Evolutionary conservation across 768 basidiomycete species (phyloP).

Genomic region (Phylloporus arenicola): DNA sequence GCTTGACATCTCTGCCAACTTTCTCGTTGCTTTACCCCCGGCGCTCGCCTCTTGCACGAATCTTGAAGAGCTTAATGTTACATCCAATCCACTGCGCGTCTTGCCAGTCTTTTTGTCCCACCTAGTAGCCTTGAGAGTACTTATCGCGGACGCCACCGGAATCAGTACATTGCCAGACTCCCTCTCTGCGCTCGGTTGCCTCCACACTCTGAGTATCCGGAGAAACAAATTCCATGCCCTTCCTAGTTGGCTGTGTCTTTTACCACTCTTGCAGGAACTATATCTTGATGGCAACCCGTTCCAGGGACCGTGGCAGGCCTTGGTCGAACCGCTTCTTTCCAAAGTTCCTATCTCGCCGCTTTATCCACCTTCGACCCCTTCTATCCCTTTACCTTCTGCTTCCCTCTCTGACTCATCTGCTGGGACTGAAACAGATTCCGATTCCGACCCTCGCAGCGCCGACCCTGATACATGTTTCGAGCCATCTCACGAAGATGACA

Average conservation of each 20-base stretch:
- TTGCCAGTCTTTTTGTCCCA: slow-evolving; percentile 85
- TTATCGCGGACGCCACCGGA: slow-evolving; percentile 90
- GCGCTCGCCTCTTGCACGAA: slow-evolving; percentile 72
- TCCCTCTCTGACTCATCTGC: slow-evolving; percentile 41
- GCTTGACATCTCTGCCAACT: slow-evolving; percentile 89
- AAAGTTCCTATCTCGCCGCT: slow-evolving; percentile 54
- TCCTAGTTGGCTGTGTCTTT: slow-evolving; percentile 91
- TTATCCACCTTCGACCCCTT: slow-evolving; percentile 64
- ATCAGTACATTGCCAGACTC: slow-evolving; percentile 71
- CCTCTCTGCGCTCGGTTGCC: slow-evolving; percentile 63
- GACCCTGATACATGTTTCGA: slow-evolving; percentile 28
- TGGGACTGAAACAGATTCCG: slow-evolving; percentile 44
- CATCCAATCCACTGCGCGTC: slow-evolving; percentile 85
- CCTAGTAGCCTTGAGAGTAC: slow-evolving; percentile 71
- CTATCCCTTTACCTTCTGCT: slow-evolving; percentile 47
- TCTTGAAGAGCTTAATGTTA: slow-evolving; percentile 92
- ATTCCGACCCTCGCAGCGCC: slow-evolving; percentile 47
- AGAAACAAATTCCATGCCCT: slow-evolving; percentile 83
- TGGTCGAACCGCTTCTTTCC: slow-evolving; percentile 79
- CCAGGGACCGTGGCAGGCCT: slow-evolving; percentile 85
- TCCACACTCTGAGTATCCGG: slow-evolving; percentile 87
- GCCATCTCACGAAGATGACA: slow-evolving; percentile 55
- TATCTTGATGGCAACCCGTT: slow-evolving; percentile 97
- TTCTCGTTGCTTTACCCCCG: slow-evolving; percentile 77
- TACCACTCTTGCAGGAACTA: slow-evolving; percentile 79